Evolutionary conservation across 495 filamentous ascomycete species (phyloP).

Genomic region (Aspergillus nanangensis): DNA sequence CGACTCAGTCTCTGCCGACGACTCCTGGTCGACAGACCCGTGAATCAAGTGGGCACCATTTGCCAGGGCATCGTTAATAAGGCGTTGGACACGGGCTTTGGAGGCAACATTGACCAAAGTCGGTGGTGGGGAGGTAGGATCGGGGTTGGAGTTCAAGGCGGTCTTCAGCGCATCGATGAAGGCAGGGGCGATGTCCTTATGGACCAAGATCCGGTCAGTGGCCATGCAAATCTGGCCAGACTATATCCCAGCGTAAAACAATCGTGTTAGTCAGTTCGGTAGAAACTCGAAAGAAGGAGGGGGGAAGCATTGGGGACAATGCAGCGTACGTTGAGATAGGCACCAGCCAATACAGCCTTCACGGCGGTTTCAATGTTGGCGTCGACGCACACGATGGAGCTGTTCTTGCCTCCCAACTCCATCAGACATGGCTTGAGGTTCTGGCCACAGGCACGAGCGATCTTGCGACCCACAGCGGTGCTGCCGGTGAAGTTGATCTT

Average conservation of each 20-base stretch:
- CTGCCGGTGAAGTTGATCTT: constrained; percentile 62
- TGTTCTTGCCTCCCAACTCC: constrained; percentile 61
- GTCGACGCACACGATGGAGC: constrained; percentile 54
- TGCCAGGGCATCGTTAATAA: constrained; percentile 57
- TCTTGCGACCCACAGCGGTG: constrained; percentile 51
- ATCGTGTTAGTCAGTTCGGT: too few relatives aligned
- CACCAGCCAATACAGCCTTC: constrained; percentile 40
- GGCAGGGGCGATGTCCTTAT: constrained; percentile 55
- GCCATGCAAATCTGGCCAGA: constrained; percentile 88
- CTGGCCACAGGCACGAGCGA: constrained; percentile 47
- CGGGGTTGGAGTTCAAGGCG: constrained; percentile 43
- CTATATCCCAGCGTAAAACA: too few relatives aligned
- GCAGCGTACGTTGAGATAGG: constrained; percentile 49
- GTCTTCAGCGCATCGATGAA: constrained; percentile 48
- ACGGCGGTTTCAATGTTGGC: constrained; percentile 52
- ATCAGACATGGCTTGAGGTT: constrained; percentile 57
- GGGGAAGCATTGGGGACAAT: too few relatives aligned
- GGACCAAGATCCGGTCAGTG: constrained; percentile 80
- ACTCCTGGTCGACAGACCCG: constrained; percentile 33
- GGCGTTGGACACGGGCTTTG: constrained; percentile 58
- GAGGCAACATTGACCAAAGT: constrained; percentile 57
- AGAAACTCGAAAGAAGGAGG: neutral
- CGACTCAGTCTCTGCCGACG: constrained; percentile 30
- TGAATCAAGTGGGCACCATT: constrained; percentile 63
- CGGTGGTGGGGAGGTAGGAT: constrained; percentile 41